Evolutionary conservation across 2,329 filamentous ascomycete species (phyloP).

Genomic region (Ceratocystis cubensis): DNA sequence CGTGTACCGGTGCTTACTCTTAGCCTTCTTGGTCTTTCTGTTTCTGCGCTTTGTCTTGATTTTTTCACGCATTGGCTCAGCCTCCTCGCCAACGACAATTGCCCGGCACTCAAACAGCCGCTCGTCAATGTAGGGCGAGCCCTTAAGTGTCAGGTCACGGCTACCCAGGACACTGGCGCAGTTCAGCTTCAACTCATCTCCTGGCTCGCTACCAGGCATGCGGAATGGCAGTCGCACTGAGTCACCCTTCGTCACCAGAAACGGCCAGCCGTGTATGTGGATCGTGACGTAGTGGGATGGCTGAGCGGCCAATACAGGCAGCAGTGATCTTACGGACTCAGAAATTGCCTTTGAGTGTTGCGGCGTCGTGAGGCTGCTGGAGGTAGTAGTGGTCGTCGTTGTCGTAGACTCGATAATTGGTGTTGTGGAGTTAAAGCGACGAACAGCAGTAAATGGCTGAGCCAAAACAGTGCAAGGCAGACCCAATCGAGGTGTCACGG

Average conservation of each 20-base stretch:
- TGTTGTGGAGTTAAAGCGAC: slow-evolving; percentile 25
- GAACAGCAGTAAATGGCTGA: slow-evolving; percentile 37
- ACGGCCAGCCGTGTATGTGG: slow-evolving; percentile 67
- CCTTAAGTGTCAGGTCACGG: slow-evolving; percentile 80
- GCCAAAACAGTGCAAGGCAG: slow-evolving; percentile 32
- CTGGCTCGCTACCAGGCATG: slow-evolving; percentile 63
- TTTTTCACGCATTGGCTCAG: slow-evolving; percentile 63
- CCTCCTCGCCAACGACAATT: slow-evolving; percentile 71
- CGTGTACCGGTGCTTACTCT: slow-evolving; percentile 85
- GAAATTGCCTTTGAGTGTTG: slow-evolving; percentile 37
- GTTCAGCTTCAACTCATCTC: slow-evolving; percentile 79
- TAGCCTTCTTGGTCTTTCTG: slow-evolving; percentile 59
- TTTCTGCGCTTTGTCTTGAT: slow-evolving; percentile 72
- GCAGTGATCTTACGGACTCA: slow-evolving; percentile 45
- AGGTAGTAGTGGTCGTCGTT: slow-evolving; percentile 26
- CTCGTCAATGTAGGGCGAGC: slow-evolving; percentile 70
- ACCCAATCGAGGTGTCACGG: slow-evolving; percentile 25
- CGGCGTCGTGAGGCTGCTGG: slow-evolving; percentile 30
- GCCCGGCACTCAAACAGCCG: slow-evolving; percentile 74
- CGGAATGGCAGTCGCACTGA: slow-evolving; percentile 64
- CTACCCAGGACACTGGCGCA: slow-evolving; percentile 71
- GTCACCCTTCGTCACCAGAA: slow-evolving; percentile 68
- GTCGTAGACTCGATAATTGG: slow-evolving; percentile 23
- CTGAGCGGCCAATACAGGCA: slow-evolving; percentile 61
- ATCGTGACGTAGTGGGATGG: slow-evolving; percentile 65